Evolutionary conservation across 2,329 filamentous ascomycete genomes (phyloP), one percentile per base, ranked within the genome.

Genomic region (Pseudocercospora vitis): DNA sequence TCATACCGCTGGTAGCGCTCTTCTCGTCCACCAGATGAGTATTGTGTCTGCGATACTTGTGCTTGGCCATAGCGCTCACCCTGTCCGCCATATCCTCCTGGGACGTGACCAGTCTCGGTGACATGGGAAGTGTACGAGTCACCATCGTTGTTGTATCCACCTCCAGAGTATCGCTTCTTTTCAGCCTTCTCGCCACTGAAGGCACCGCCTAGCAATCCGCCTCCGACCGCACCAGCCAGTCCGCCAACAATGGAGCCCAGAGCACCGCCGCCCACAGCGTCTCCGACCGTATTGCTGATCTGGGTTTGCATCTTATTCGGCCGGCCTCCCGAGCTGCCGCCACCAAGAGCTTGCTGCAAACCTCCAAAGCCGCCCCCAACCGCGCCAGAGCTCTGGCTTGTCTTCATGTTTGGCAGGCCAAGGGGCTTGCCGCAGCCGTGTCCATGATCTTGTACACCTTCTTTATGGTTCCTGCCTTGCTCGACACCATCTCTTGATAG

Each of bases 341-440:
- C 59, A 11, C 55, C 52, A n/a, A 68, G 39, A 73, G 58, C 59
- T 48, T 63, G 58, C 42, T 50, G 62, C 35, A 69, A 40, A 16
- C 68, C 68, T 35, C 69, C 67, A 29, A 74, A 64, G 14, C 73
- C 67, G 45, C 62, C 72, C 5, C 72, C 70, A 31, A 74, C 65
- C 14, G 71, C 80, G 39, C 81, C 78, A 8, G 80, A 68, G 49
- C 63, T 67, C 32, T 60, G 35, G 6, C 62, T 63, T 21, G 67
- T 71, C 12, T 63, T 59, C 60, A 81, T 80, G 72, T 88, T 91
- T 58, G 85, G 83, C 81, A 95, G 88, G 59, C 85, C 81, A 8
- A 96, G 77, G 12, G 84, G 83, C 71, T 91, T 91, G 56, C 88
- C 85, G 67, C 90, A 95, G 48, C 90, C 90, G 68, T 96, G 89